Evolutionary conservation across 2,329 filamentous ascomycete genomes (phyloP).

Genomic region (Neospermospora avenae): DNA sequence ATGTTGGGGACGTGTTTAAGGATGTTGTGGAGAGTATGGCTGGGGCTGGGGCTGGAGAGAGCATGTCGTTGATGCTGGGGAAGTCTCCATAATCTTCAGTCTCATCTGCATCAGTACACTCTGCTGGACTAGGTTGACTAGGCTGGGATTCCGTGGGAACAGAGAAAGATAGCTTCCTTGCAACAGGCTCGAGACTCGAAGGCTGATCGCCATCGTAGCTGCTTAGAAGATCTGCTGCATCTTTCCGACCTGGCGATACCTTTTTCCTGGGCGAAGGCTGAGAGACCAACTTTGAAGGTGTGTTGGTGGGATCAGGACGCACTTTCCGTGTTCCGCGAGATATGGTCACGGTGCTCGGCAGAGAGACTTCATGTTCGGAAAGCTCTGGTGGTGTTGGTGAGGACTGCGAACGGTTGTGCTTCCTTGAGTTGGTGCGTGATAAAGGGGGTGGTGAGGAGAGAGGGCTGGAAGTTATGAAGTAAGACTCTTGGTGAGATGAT

Average conservation of each 20-base stretch:
- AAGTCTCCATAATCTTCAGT: neutral
- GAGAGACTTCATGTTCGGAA: neutral
- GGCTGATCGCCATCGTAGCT: neutral
- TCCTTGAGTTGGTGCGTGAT: constrained; percentile 4
- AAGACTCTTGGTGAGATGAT: neutral
- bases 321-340: constrained; percentile 4
- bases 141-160: neutral
- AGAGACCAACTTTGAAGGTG: constrained; percentile 1
- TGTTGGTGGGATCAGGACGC: neutral
- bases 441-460: neutral
- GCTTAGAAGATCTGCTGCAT: neutral
- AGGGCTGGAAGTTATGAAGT: constrained; percentile 11
- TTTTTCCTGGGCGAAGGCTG: constrained; percentile 14
- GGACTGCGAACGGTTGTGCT: constrained; percentile 4
- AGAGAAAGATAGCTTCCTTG: constrained; percentile 2
- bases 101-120: neutral
- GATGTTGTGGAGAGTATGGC: neutral
- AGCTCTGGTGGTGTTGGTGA: constrained; percentile 3
- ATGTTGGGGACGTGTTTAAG: neutral
- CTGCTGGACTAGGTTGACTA: neutral
- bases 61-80: neutral
- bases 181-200: neutral
- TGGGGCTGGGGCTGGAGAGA: neutral
- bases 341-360: constrained; percentile 15
- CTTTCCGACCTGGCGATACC: constrained; percentile 6